Evolutionary conservation across 495 filamentous ascomycete species (phyloP).

Genomic region (Penicillium chermesinum): DNA sequence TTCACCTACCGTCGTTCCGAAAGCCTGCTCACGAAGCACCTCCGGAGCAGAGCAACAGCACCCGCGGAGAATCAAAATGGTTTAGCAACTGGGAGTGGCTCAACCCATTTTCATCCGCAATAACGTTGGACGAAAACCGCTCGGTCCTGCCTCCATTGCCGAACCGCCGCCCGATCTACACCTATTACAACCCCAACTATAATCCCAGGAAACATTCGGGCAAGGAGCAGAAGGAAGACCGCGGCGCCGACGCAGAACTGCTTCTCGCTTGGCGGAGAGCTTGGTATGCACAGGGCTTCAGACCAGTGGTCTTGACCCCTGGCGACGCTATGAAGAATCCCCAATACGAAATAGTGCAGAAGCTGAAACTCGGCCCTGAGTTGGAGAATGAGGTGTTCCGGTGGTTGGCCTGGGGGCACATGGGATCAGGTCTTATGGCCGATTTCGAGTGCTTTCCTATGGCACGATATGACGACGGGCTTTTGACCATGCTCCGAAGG

Average conservation of each 20-base stretch:
- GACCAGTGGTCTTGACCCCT: constrained; percentile 71
- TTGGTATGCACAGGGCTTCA: constrained; percentile 92
- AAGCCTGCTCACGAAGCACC: constrained; percentile 70
- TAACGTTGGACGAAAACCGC: constrained; percentile 80
- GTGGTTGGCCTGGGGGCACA: constrained; percentile 91
- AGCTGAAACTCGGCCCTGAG: constrained; percentile 44
- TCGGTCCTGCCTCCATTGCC: constrained; percentile 79
- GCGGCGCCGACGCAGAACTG: constrained; percentile 69
- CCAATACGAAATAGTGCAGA: constrained; percentile 60
- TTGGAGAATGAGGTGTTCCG: constrained; percentile 70
- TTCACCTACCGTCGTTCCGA: constrained; percentile 50
- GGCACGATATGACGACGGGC: constrained; percentile 67
- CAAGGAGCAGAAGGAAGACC: constrained; percentile 54
- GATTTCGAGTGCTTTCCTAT: constrained; percentile 82
- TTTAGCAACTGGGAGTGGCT: constrained; percentile 84
- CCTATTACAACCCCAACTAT: constrained; percentile 72
- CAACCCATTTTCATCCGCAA: constrained; percentile 78
- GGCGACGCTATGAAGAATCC: constrained; percentile 84
- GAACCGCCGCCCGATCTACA: constrained; percentile 76
- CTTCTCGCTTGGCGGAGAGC: constrained; percentile 85
- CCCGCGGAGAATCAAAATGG: constrained; percentile 75
- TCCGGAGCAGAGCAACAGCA: constrained; percentile 74
- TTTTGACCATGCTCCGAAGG: constrained; percentile 65
- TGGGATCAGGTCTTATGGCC: constrained; percentile 80
- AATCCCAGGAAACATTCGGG: constrained; percentile 27